Evolutionary conservation across 2,329 filamentous ascomycete genomes (phyloP).

Genomic region (Colletotrichum coccodes): DNA sequence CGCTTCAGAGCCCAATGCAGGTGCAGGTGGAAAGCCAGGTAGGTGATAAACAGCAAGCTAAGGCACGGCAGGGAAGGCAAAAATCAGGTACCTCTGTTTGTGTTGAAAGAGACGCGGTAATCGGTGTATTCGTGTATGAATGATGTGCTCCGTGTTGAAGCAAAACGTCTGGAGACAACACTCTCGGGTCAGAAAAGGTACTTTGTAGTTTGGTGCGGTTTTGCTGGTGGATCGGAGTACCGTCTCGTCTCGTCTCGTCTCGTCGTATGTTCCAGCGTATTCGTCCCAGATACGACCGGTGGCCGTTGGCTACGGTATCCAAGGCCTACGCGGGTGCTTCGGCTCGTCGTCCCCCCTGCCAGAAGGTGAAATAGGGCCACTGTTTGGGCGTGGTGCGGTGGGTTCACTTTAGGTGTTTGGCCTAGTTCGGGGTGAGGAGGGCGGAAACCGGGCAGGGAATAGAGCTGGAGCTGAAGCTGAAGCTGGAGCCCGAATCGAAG

Average conservation of each 20-base stretch:
- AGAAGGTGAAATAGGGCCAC: not conserved
- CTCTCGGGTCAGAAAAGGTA: slow-evolving; percentile 3
- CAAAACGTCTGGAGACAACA: not conserved
- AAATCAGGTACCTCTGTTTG: not conserved
- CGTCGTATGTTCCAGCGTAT: slow-evolving; percentile 20
- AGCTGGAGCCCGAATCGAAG: slow-evolving; percentile 3
- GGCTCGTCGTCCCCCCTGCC: slow-evolving; percentile 7
- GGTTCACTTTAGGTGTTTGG: slow-evolving; percentile 5
- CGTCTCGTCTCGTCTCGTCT: slow-evolving; percentile 9
- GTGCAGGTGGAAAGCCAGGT: not conserved
- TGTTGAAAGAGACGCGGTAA: not conserved
- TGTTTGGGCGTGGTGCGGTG: slow-evolving; percentile 16
- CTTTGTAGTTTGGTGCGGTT: not conserved
- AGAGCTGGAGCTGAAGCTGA: slow-evolving; percentile 27
- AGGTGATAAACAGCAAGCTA: not conserved
- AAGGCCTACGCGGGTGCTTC: slow-evolving; percentile 26
- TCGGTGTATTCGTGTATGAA: not conserved
- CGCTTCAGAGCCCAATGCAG: not conserved
- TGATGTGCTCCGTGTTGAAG: slow-evolving; percentile 9
- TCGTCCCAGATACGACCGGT: slow-evolving; percentile 26
- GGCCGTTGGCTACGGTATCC: slow-evolving; percentile 13
- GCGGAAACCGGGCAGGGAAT: slow-evolving; percentile 19
- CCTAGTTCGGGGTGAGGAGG: slow-evolving; percentile 8
- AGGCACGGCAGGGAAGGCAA: not conserved
- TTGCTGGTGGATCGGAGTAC: not conserved